Conservation (phyloP, 768 basidiomycete species). For the Mycena rosella region DNA sequence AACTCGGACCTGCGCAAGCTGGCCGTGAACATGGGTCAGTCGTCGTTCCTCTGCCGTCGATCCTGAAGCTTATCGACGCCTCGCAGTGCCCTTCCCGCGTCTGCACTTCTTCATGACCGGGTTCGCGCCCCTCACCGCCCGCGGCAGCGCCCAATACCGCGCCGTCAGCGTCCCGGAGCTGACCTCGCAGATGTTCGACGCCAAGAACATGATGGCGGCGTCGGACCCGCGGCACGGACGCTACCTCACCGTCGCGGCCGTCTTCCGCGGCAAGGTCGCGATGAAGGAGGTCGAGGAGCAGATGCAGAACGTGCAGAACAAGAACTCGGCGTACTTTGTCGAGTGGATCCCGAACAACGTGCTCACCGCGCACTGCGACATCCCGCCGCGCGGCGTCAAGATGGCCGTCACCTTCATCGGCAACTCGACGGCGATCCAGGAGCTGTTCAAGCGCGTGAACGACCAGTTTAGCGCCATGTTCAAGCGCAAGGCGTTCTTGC, state of each 20-base stretch:
- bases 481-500: slow-evolving; percentile 98
- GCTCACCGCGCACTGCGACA: slow-evolving; percentile 97
- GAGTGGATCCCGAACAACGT: slow-evolving; percentile 99
- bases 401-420: slow-evolving; percentile 99
- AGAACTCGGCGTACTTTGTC: slow-evolving; percentile 98
- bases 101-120: slow-evolving; percentile 99
- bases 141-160: slow-evolving; percentile 95
- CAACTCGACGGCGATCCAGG: slow-evolving; percentile 97
- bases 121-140: slow-evolving; percentile 93
- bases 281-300: slow-evolving; percentile 99
- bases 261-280: slow-evolving; percentile 99
- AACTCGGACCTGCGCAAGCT: slow-evolving; percentile 99
- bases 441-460: slow-evolving; percentile 98
- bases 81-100: slow-evolving; percentile 95
- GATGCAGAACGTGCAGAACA: slow-evolving; percentile 97
- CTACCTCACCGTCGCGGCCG: slow-evolving; percentile 97
- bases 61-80: background rate
- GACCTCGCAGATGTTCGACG: slow-evolving; percentile 99
- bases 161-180: slow-evolving; percentile 98
- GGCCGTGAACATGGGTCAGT: slow-evolving; percentile 97
- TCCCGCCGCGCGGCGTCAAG: slow-evolving; percentile 94
- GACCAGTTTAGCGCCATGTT: slow-evolving; percentile 99
- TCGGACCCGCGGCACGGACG: slow-evolving; percentile 97
- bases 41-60: background rate
- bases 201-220: slow-evolving; percentile 99